Conservation (phyloP, 257 asterid genomes). For the Agastache rugosa region DNA sequence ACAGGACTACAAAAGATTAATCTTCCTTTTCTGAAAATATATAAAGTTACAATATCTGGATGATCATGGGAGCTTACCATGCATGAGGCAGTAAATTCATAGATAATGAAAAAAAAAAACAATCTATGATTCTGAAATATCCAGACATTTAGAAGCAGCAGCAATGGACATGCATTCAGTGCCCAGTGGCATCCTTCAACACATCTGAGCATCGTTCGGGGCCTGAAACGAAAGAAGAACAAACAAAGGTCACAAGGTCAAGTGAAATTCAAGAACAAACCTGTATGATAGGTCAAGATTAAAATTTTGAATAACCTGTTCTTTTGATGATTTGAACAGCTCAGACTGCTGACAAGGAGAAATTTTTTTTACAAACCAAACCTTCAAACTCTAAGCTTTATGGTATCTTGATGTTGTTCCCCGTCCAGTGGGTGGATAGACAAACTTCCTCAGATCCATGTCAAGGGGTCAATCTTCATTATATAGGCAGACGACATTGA, state of each 20-base stretch:
- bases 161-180: background rate
- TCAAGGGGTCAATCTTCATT: conserved; percentile 45
- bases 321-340: background rate
- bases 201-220: background rate
- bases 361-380: background rate
- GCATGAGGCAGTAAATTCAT: conserved; percentile 1
- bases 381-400: conserved; percentile 36
- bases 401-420: conserved; percentile 41
- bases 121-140: background rate
- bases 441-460: conserved; percentile 53
- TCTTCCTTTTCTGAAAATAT: background rate
- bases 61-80: conserved; percentile 23
- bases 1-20: background rate
- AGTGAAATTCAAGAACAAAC: conserved; percentile 9
- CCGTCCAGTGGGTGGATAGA: conserved; percentile 47
- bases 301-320: conserved; percentile 5
- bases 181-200: conserved; percentile 1
- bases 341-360: background rate
- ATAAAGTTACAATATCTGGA: conserved; percentile 28
- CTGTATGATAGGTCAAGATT: background rate
- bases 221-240: conserved; percentile 26
- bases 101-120: background rate
- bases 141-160: conserved; percentile 5
- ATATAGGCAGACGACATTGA: conserved; percentile 12
- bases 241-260: background rate